A percentile compares a stretch with the other conserved stretches of the same genome.
Evolutionary conservation across 75 land plant species (phyloP).

Genomic region (Cryptomeria japonica): DNA sequence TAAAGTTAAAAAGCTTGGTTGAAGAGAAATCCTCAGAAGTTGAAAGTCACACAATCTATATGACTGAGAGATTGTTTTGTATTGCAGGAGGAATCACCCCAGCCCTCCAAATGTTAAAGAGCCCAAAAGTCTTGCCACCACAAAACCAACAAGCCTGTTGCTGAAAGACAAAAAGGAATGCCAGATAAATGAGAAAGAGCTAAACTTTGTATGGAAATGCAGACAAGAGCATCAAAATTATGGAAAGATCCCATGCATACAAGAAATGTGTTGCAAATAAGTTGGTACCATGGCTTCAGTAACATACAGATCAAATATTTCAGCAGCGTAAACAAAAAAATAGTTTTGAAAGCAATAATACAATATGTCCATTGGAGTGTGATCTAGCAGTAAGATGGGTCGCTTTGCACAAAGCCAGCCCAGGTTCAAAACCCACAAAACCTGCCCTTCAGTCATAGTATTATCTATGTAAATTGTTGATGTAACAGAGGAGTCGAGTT

Average conservation of each 20-base stretch:
- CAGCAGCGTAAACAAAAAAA: neutral
- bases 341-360: neutral
- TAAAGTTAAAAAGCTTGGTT: neutral
- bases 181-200: neutral
- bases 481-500: neutral
- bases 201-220: neutral
- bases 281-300: neutral
- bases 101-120: neutral
- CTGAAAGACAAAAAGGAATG: neutral
- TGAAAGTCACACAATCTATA: neutral
- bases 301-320: neutral
- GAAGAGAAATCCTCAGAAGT: neutral
- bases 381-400: neutral
- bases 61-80: neutral
- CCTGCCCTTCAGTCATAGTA: neutral
- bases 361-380: neutral
- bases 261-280: neutral
- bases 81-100: neutral
- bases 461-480: neutral
- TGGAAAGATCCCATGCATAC: neutral
- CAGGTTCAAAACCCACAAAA: neutral
- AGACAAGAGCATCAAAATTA: neutral
- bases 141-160: neutral
- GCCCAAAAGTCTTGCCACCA: neutral
- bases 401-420: neutral